Percentiles rank a stretch among this genome's conserved stretches.
Evolutionary conservation across 2,329 filamentous ascomycete species (phyloP).

Genomic region (Aureobasidium subglaciale): DNA sequence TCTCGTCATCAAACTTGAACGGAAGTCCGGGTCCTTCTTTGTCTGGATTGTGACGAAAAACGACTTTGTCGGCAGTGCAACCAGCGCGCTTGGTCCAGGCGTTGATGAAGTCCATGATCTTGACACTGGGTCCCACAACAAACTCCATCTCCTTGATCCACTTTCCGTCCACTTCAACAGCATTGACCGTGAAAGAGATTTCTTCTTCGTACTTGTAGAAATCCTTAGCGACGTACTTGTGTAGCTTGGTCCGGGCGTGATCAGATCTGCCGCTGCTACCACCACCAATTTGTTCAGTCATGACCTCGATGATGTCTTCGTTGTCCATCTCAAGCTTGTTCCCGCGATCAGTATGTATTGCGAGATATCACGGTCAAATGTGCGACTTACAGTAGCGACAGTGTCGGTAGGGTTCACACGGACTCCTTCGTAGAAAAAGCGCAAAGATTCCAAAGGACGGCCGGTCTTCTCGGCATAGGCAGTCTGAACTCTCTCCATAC

Average conservation of each 20-base stretch:
- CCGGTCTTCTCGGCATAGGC: conserved; percentile 1
- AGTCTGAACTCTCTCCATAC: conserved; percentile 6
- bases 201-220: neutral
- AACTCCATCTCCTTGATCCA: neutral
- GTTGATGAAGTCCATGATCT: neutral
- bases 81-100: neutral
- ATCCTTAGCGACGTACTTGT: neutral
- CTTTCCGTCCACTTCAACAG: neutral
- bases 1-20: neutral
- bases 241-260: neutral
- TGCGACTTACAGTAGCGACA: neutral
- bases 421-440: conserved; percentile 2
- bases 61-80: neutral
- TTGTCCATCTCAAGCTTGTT: conserved; percentile 5
- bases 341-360: neutral
- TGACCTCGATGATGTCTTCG: conserved; percentile 10
- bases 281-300: conserved; percentile 13
- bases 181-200: neutral
- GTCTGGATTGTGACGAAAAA: neutral
- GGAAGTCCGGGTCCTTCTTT: conserved; percentile 1
- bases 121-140: neutral
- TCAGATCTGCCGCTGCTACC: neutral
- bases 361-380: neutral
- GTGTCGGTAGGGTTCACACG: neutral
- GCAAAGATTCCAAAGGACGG: neutral